A percentile compares a stretch with the other conserved stretches of the same genome.
Conservation (phyloP, 1,139 yeast species). For the Diutina ranongensis region DNA sequence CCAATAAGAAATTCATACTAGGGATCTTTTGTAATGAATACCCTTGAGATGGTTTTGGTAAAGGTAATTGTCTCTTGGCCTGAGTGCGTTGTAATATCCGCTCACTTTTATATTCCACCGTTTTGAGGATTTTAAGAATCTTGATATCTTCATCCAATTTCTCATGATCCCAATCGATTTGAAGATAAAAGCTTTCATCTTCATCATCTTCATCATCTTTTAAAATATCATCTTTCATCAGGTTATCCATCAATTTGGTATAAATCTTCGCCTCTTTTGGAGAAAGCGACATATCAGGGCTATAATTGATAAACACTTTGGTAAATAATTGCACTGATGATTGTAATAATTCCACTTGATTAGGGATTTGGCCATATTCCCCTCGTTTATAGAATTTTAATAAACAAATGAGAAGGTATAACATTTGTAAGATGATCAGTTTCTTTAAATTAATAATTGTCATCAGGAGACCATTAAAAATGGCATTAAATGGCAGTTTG, state of each 20-base stretch:
- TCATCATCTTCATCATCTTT: slow-evolving; percentile 24
- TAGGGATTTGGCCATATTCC: not conserved
- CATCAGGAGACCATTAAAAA: slow-evolving; percentile 35
- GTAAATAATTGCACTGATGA: slow-evolving; percentile 15
- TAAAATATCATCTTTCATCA: slow-evolving; percentile 28
- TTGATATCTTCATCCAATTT: slow-evolving; percentile 39
- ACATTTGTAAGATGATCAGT: slow-evolving; percentile 33
- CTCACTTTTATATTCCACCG: slow-evolving; percentile 26
- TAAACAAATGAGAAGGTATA: slow-evolving; percentile 30
- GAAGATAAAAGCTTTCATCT: slow-evolving; percentile 17
- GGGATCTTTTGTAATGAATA: not conserved
- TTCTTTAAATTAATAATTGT: slow-evolving; percentile 36
- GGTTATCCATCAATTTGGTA: slow-evolving; percentile 18
- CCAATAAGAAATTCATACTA: not conserved
- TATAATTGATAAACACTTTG: slow-evolving; percentile 29
- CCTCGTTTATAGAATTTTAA: slow-evolving; percentile 16
- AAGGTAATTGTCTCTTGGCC: not conserved
- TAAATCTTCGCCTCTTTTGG: slow-evolving; percentile 1
- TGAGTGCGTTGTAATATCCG: not conserved
- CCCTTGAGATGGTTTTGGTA: not conserved
- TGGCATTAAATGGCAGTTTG: slow-evolving; percentile 29
- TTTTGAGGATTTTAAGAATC: slow-evolving; percentile 31
- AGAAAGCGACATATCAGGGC: slow-evolving; percentile 9
- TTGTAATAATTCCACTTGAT: not conserved
- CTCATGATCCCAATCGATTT: slow-evolving; percentile 40